Base-by-base conservation (phyloP, 257 asterid species). In the Solanum neorickii region DNA sequence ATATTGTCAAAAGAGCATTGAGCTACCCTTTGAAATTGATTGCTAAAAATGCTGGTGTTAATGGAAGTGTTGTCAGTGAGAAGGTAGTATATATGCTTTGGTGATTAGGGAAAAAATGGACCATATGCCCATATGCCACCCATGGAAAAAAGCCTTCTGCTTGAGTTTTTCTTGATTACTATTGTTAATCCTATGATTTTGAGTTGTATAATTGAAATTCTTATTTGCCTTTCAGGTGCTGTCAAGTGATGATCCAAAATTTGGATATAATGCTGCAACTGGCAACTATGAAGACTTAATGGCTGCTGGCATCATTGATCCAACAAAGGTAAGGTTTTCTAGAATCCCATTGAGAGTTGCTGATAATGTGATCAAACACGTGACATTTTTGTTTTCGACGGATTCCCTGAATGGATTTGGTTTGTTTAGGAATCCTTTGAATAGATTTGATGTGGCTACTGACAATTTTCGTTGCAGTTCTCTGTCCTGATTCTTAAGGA, bases 261-360 rank as follows among this genome's bases (percentile, higher is more conserved):
- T 90, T 82, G 99, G 99, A 52, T 97, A 94, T 91, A 97, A 95
- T 88, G 99, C 99, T 3, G 99, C 99, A 5, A 94, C 99, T 33
- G 99, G 99, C 87, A 90, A 93, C 68, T 97, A 95, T 74, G 99
- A 97, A 91, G 99, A 97, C 91, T 93, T 95, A 82, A 95, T 95
- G 99, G 94, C 99, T 42, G 99, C 99, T 44, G 99, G 99, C 86
- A 97, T 97, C 2, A 97, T 97, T 52, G 99, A 97, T 89, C 99
- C 99, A 44, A 97, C 99, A 9, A 97, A 97, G 98, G 99, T 96
- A 21, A 88, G 85, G 52, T 49, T 42, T 23, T 88, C 42, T 84
- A 21, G 69, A 29, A 27, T 49, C 49, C 29, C 42, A 47, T 47
- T 29, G 52, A 27, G 35, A 25, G 62, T 13, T 12, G 1, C 35